Evolutionary conservation across 1,284 basidiomycete genomes (phyloP), one percentile per base, ranked within the genome.

Genomic region (Cryptococcus depauperatus): DNA sequence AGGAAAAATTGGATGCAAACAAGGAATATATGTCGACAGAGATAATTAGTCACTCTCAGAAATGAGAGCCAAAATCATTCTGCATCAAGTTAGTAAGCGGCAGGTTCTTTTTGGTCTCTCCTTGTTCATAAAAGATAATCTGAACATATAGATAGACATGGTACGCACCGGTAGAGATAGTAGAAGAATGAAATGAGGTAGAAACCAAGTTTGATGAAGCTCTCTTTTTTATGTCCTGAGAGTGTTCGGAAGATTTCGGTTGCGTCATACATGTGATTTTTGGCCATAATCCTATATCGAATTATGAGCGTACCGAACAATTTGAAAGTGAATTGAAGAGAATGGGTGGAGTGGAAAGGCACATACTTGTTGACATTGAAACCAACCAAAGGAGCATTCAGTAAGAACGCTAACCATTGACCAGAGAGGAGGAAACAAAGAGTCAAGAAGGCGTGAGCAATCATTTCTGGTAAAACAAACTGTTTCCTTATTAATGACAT

Each of bases 241-340:
- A 98, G 74, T 10, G 93, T 93, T 57, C 95, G 80, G 79, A 99
- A 98, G 61, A 98, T 98, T 72, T 98, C 95, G 26, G 95, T 98
- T 43, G 93, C 93, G 70, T 99, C 93, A 68, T 96, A 93, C 86
- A 96, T 93, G 74, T 97, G 92, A 64, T 85, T 85, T 65, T 91
- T 91, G 70, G 83, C 83, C 64, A 86, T 79, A 65, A 97, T 89
- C 74, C 91, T 97, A 67, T 8, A 35, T 42, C 39, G 21, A 13
- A 21, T 30, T 10, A 35, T 10, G 19, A 9, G 9, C 19, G 35
- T 6, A 28, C 2, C 35, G n/a, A n/a, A n/a, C n/a, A n/a, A 14
- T 27, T 21, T 18, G 7, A 34, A n/a, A 14, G 16, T 6, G 6
- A 25, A 9, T 16, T 5, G 28, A 44, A 16, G 22, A 4, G 14